phyloP scores from a whole-genome alignment of 768 basidiomycete species.

The Trichaptum fuscoviolaceum region DNA sequence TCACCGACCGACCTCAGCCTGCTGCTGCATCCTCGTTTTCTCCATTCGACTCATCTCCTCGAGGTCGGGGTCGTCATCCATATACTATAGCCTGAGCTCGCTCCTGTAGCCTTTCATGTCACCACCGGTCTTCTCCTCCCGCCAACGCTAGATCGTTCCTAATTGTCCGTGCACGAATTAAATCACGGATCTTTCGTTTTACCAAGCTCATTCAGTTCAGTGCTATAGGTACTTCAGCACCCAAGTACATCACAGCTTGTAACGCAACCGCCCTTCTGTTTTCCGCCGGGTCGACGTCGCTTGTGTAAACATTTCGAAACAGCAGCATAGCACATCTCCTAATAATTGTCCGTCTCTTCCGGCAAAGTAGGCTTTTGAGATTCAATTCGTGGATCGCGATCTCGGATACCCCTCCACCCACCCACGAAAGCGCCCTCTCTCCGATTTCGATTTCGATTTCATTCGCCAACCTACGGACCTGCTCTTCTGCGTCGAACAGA shows the following conservation, averaged over 20 bases:
- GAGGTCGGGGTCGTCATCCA: background rate
- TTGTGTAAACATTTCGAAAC: background rate
- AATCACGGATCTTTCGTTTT: background rate
- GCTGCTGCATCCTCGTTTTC: background rate
- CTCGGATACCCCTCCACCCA: background rate
- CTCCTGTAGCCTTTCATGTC: background rate
- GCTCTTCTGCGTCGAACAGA: background rate
- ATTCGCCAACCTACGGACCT: background rate
- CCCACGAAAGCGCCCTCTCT: background rate
- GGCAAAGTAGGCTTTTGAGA: background rate
- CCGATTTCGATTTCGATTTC: conserved; percentile 1
- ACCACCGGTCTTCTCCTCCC: background rate
- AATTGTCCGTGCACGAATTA: background rate
- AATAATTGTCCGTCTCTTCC: background rate
- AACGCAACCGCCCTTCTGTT: background rate
- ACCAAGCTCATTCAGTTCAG: background rate
- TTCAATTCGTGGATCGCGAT: background rate
- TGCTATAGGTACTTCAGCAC: too few species aligned
- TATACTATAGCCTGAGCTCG: background rate
- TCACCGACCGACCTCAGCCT: background rate
- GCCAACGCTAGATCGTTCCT: background rate
- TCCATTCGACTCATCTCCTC: background rate
- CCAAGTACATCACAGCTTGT: too few species aligned
- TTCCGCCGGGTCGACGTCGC: background rate
- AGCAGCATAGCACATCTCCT: background rate